Base-by-base conservation (phyloP, 106 monocot species). In the Cymbidium sinense region DNA sequence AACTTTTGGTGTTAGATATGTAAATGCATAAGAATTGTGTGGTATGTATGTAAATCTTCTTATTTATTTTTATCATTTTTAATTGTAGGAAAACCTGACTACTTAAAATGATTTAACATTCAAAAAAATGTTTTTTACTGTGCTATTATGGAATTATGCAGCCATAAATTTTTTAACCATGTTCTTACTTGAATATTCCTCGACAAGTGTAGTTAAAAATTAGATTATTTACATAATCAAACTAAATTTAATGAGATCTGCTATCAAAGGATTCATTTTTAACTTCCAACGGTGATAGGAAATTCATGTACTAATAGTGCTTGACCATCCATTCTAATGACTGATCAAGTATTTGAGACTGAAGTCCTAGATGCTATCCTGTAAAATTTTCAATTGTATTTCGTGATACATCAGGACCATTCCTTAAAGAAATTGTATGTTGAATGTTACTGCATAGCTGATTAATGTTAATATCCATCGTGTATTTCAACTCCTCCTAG, bases 91-190 rank as follows among this genome's bases (percentile, higher is more conserved):
- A 21, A 21, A 71, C 37, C 3, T 71, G 71, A 37, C 20, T 21
- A 37, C 37, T 9, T 17, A 67, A 67, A 67, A 31, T 67, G 67
- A 23, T 58, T 58, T 58, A 58, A 58, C 58, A n/a, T 67, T 67
- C 31, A 67, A n/a, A 0, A 64, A 27, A 64, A 23, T 64, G 5
- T 64, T 4, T 15, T 9, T 64, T 64, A 25, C 27, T 64, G 28
- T 5, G n/a, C 9, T 15, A 31, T 8, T 67, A 30, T 33, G 31
- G 3, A 15, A 31, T 67, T 67, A 33, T 28, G 33, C 31, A 28
- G 11, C 67, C 13, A 30, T 67, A 31, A 1, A 0, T 7, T 30
- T 11, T 67, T 33, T 34, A 15, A 11, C 13, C 11, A 47, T 47
- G 47, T 47, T 47, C 13, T 47, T 47, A 47, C 47, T 47, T 15